phyloP scores from a whole-genome alignment of 208 protist species.

The Phytomonas serpens region DNA sequence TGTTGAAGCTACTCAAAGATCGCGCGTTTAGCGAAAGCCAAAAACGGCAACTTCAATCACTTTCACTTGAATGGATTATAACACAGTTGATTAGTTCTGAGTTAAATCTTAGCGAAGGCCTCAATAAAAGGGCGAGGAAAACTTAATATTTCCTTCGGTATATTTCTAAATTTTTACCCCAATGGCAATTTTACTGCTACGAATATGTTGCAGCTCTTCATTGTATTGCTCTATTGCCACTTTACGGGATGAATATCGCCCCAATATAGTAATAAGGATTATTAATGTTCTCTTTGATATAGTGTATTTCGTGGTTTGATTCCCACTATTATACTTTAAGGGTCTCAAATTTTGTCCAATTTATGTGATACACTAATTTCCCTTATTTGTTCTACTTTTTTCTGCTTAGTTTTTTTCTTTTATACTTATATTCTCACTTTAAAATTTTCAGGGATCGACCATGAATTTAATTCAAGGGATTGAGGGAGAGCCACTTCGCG shows the following conservation, averaged over 20 bases:
- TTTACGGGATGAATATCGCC: not conserved
- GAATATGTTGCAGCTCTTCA: not conserved
- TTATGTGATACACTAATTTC: not conserved
- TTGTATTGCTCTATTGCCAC: not conserved
- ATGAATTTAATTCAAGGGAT: conserved; percentile 14
- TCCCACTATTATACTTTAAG: not conserved
- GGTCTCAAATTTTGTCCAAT: not conserved
- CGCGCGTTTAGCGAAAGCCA: conserved; percentile 34
- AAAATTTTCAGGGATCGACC: not conserved
- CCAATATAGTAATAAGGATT: not conserved
- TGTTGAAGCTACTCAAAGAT: conserved; percentile 31
- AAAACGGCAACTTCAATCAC: conserved; percentile 21
- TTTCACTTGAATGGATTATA: conserved; percentile 60
- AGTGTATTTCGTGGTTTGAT: not conserved
- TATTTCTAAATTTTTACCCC: not conserved
- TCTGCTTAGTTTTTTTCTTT: conserved; percentile 10
- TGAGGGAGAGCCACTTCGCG: conserved; percentile 50
- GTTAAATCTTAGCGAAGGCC: conserved; percentile 23
- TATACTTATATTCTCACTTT: not conserved
- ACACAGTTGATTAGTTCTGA: conserved; percentile 36
- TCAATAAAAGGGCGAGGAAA: not conserved
- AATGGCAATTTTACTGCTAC: not conserved
- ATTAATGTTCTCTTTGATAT: not conserved
- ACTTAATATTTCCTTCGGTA: not conserved
- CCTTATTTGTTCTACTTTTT: not conserved